Evolutionary conservation across 176 grass and related monocot species (phyloP).

Genomic region (Hordeum vulgare): DNA sequence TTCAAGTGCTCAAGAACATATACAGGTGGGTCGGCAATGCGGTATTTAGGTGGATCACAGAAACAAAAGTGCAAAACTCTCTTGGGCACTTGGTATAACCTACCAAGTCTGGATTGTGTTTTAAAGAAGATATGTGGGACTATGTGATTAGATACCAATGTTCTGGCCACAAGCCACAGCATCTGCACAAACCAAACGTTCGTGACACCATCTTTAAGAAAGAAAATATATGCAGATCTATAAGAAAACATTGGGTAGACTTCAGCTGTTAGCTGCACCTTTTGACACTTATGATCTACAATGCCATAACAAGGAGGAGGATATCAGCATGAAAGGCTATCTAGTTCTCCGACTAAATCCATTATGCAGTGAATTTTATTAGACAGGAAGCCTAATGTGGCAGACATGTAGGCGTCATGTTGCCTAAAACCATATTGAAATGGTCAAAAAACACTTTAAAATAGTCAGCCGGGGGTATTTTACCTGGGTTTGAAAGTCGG

Average conservation of each 20-base stretch:
- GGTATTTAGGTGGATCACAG: slow-evolving; percentile 4
- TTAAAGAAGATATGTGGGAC: not conserved
- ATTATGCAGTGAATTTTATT: not conserved
- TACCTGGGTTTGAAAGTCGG: not conserved
- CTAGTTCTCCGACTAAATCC: not conserved
- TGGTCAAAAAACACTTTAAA: not conserved
- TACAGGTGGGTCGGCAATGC: not conserved
- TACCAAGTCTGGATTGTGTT: not conserved
- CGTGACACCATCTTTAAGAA: not conserved
- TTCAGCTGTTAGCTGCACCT: not conserved
- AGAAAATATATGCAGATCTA: not conserved
- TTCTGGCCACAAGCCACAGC: not conserved
- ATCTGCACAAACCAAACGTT: not conserved
- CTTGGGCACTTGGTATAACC: not conserved
- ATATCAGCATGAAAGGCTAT: not conserved
- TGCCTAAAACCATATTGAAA: not conserved
- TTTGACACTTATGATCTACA: not conserved
- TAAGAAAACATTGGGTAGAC: not conserved
- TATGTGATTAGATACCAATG: not conserved
- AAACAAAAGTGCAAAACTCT: not conserved
- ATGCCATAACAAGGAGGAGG: not conserved
- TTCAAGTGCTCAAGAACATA: not conserved
- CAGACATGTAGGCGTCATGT: not conserved
- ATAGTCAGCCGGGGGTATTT: not conserved
- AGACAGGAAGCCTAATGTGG: not conserved